A percentile compares a stretch with the other conserved stretches of the same genome.
These are phyloP conservation scores for Candida pseudofarinosa DNA, from an alignment of 805 yeast genomes.

Conservation along the genomic window DNA sequence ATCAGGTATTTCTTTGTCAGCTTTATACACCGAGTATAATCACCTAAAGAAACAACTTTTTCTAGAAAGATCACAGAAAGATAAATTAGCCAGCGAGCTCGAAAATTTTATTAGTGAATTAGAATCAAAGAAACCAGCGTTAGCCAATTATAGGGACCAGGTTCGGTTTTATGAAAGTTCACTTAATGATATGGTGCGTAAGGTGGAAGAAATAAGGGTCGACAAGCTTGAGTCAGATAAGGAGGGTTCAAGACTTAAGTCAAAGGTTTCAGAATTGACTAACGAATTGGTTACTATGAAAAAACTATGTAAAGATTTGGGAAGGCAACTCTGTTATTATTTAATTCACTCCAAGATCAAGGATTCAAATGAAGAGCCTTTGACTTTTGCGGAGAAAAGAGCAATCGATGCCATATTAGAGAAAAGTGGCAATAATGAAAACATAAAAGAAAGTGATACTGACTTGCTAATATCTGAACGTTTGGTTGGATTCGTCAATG, in stretches of 20 bases:
- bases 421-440: slow-evolving; percentile 26
- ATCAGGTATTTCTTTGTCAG: slow-evolving; percentile 57
- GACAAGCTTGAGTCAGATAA: slow-evolving; percentile 46
- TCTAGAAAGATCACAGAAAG: slow-evolving; percentile 68
- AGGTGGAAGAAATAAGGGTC: slow-evolving; percentile 48
- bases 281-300: slow-evolving; percentile 46
- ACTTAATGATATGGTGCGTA: slow-evolving; percentile 48
- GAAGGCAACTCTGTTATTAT: slow-evolving; percentile 75
- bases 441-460: slow-evolving; percentile 54
- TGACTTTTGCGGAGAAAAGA: slow-evolving; percentile 61
- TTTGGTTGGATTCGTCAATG: slow-evolving; percentile 63
- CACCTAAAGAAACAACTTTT: slow-evolving; percentile 61
- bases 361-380: slow-evolving; percentile 53
- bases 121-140: slow-evolving; percentile 72
- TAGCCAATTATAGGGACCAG: slow-evolving; percentile 61
- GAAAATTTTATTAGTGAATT: slow-evolving; percentile 70
- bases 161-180: slow-evolving; percentile 52
- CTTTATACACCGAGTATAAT: slow-evolving; percentile 61
- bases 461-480: slow-evolving; percentile 69
- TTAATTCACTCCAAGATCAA: slow-evolving; percentile 62
- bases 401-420: slow-evolving; percentile 55
- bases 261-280: slow-evolving; percentile 38
- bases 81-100: slow-evolving; percentile 64
- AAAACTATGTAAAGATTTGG: slow-evolving; percentile 65
- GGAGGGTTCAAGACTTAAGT: slow-evolving; percentile 31